Evolutionary conservation across 2,329 filamentous ascomycete species (phyloP).

Genomic region (Fusarium siculi): DNA sequence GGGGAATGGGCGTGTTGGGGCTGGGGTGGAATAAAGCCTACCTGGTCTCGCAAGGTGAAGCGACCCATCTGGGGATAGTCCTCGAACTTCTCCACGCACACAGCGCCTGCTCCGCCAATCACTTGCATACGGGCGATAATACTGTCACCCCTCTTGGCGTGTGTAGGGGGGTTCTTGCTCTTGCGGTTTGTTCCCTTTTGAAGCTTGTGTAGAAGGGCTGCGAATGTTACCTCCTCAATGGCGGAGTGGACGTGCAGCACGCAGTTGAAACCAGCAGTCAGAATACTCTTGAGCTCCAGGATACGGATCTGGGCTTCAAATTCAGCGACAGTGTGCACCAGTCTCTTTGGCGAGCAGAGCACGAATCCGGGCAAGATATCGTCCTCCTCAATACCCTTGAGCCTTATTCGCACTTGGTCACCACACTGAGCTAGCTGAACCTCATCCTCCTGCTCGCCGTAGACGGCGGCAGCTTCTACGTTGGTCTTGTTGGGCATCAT

Average conservation of each 20-base stretch:
- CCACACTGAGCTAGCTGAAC: constrained; percentile 83
- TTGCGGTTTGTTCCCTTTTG: constrained; percentile 94
- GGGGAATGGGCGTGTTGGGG: neutral
- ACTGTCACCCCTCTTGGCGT: constrained; percentile 82
- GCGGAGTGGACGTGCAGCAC: constrained; percentile 97
- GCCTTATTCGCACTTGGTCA: constrained; percentile 91
- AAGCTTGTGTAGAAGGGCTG: constrained; percentile 87
- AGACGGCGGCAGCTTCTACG: constrained; percentile 84
- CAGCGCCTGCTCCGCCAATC: constrained; percentile 82
- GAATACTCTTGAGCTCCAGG: constrained; percentile 91
- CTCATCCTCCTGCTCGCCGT: constrained; percentile 97
- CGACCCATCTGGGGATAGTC: constrained; percentile 95
- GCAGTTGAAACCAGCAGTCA: constrained; percentile 96
- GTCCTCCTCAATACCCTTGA: constrained; percentile 97
- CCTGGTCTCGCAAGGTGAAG: constrained; percentile 90
- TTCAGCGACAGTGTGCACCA: constrained; percentile 86
- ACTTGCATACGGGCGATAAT: constrained; percentile 95
- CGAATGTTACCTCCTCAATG: constrained; percentile 96
- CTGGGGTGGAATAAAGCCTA: constrained; percentile 54
- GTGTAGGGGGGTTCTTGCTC: constrained; percentile 92
- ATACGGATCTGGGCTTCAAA: constrained; percentile 99
- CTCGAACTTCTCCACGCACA: constrained; percentile 94
- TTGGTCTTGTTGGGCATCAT: constrained; percentile 96
- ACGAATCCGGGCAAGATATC: constrained; percentile 96
- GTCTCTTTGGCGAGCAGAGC: constrained; percentile 91